phyloP scores from a whole-genome alignment of 139 green algal genomes.

The Chlamydomonas applanata region DNA sequence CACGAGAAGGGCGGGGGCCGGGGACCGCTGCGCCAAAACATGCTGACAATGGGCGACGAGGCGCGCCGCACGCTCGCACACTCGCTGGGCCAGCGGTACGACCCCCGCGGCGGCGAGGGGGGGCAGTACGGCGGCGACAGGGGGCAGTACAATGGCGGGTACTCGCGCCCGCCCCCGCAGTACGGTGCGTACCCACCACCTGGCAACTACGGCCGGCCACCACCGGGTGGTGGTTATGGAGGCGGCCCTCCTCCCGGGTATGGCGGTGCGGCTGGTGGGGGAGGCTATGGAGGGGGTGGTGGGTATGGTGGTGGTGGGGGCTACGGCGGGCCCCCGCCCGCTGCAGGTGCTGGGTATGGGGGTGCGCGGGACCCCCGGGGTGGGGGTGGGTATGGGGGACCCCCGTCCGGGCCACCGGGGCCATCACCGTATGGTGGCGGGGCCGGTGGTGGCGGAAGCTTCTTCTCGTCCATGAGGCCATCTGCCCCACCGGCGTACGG shows the following conservation, averaged over 20 bases:
- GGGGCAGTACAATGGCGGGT: neutral
- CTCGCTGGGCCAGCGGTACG: constrained; percentile 15
- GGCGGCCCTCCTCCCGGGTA: neutral
- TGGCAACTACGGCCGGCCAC: neutral
- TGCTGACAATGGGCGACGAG: constrained; percentile 20
- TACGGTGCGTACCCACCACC: too few relatives aligned
- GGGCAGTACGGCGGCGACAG: neutral
- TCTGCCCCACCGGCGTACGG: neutral
- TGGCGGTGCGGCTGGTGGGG: neutral
- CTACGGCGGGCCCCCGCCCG: too few relatives aligned
- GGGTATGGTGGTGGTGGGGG: neutral
- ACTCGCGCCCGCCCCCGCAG: too few relatives aligned
- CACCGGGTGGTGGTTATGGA: neutral
- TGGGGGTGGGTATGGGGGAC: neutral
- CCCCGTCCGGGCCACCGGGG: neutral
- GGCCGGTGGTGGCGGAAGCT: neutral
- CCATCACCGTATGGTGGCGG: neutral
- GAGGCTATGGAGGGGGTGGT: neutral
- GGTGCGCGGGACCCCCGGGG: neutral
- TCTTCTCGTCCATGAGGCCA: constrained; percentile 4
- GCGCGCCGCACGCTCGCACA: constrained; percentile 22
- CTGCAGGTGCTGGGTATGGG: neutral
- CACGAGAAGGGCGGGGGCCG: constrained; percentile 26
- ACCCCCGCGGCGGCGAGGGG: neutral
- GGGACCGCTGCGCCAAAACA: neutral